Evolutionary conservation across 768 basidiomycete genomes (phyloP), one percentile per base, ranked within the genome.

Genomic region (Russula sp.): DNA sequence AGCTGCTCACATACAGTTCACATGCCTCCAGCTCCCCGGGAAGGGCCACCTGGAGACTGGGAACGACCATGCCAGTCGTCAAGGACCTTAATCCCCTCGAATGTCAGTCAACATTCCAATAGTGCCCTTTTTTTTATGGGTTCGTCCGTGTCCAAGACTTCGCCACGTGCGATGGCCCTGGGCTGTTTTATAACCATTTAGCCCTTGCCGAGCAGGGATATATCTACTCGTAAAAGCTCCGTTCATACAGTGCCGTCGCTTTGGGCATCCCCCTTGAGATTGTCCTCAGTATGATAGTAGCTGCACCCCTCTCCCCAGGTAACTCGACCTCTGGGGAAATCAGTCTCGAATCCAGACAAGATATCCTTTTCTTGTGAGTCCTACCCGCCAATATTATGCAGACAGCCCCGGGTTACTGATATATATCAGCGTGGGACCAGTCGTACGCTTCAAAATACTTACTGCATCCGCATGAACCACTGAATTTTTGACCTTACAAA

Each of bases 351-450:
- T n/a, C 30, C 11, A 48, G 22, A 48, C 46, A 22, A 6, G 7
- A 62, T 0, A 9, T 50, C 26, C 48, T 62, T 49, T 1, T 26
- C 10, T 18, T 50, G 61, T 62, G 61, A 57, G 61, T 57, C 20
- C 48, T 56, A 30, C 8, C 14, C 13, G 10, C 20, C 28, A n/a
- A n/a, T n/a, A n/a, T n/a, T 28, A 30, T 22, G 4, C 36, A n/a
- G n/a, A 38, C 20, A 30, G 24, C 28, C 2, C 24, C 26, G 8
- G 24, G 26, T 40, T 13, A 20, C 30, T 51, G 36, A 57, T 34
- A 11, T 0, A 6, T 16, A 20, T 36, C 24, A 63, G 62, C 3
- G 30, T 51, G 8, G 62, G 49, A 24, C 62, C 62, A 30, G 22
- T 63, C 5, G 62, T 63, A 52, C n/a, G 62, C 24, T 14, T 18